phyloP scores from a whole-genome alignment of 768 basidiomycete species.

The Lactarius indigo region DNA sequence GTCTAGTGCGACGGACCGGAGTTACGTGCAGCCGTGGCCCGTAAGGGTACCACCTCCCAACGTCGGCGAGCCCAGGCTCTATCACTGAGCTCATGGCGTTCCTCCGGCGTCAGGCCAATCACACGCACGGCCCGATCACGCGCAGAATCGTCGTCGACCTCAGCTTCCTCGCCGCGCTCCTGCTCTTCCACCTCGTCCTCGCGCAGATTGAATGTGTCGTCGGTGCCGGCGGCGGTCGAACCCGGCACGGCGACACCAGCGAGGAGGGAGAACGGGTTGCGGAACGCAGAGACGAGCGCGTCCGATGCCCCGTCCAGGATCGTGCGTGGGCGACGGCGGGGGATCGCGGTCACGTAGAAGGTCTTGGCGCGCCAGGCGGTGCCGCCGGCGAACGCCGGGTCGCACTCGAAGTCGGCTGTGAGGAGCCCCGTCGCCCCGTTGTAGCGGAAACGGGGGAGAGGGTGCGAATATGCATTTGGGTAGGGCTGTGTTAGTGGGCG shows the following conservation, averaged over 20 bases:
- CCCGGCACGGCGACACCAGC: slow-evolving; percentile 29
- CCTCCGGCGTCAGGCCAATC: slow-evolving; percentile 46
- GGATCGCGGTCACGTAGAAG: slow-evolving; percentile 64
- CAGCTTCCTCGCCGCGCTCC: slow-evolving; percentile 73
- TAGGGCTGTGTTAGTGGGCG: slow-evolving; percentile 73
- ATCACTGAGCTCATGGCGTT: slow-evolving; percentile 31
- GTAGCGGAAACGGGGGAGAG: slow-evolving; percentile 68
- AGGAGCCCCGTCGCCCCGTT: slow-evolving; percentile 53
- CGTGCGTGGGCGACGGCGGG: slow-evolving; percentile 61
- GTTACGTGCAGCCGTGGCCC: slow-evolving; percentile 29
- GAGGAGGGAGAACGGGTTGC: slow-evolving; percentile 52
- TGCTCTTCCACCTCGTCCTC: slow-evolving; percentile 79
- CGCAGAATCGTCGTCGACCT: slow-evolving; percentile 71
- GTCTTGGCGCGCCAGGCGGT: slow-evolving; percentile 54
- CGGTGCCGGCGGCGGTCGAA: slow-evolving; percentile 26
- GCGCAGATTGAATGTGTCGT: slow-evolving; percentile 46
- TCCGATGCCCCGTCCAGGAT: slow-evolving; percentile 69
- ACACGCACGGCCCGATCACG: slow-evolving; percentile 52
- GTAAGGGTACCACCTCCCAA: slow-evolving; percentile 48
- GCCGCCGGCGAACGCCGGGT: slow-evolving; percentile 54
- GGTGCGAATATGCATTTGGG: slow-evolving; percentile 75
- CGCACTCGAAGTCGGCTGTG: slow-evolving; percentile 52
- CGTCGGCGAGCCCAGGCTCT: slow-evolving; percentile 41
- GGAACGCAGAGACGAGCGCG: slow-evolving; percentile 59
- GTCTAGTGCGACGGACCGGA: background rate